These are phyloP conservation scores for Spiromastix sp. DNA, from an alignment of 2,329 filamentous ascomycete species.

Conservation along the genomic window DNA sequence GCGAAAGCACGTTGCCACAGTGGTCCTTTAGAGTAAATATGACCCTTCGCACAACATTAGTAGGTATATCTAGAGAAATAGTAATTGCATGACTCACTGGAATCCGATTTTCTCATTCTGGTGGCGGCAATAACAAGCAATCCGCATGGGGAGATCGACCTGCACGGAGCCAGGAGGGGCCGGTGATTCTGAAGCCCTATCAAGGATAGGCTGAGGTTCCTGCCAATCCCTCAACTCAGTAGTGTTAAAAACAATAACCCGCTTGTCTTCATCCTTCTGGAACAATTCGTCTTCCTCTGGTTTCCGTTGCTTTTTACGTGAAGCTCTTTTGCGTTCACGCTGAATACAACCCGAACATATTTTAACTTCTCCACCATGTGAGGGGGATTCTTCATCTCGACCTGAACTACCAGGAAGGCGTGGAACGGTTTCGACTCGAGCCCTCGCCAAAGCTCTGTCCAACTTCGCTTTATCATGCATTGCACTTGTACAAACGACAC, in stretches of 20 bases:
- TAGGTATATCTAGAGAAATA: conserved; percentile 2
- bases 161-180: conserved; percentile 51
- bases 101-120: conserved; percentile 91
- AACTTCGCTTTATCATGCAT: conserved; percentile 63
- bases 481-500: conserved; percentile 83
- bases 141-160: conserved; percentile 83
- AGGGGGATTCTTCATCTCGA: conserved; percentile 62
- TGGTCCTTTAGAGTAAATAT: conserved; percentile 91
- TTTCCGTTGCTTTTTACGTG: conserved; percentile 86
- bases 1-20: conserved; percentile 64
- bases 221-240: conserved; percentile 79
- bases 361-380: conserved; percentile 85
- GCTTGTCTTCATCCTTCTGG: conserved; percentile 65
- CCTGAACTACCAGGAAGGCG: conserved; percentile 42
- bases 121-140: conserved; percentile 93
- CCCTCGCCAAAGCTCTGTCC: conserved; percentile 55
- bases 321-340: conserved; percentile 81
- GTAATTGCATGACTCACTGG: conserved; percentile 32
- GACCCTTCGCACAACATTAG: conserved; percentile 41
- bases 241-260: conserved; percentile 87
- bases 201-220: conserved; percentile 45
- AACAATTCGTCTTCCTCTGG: conserved; percentile 86
- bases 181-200: conserved; percentile 28
- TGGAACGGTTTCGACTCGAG: conserved; percentile 33
- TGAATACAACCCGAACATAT: conserved; percentile 90